Conservation (phyloP, 2,329 filamentous ascomycete species). For the Hirsutella rhossiliensis region DNA sequence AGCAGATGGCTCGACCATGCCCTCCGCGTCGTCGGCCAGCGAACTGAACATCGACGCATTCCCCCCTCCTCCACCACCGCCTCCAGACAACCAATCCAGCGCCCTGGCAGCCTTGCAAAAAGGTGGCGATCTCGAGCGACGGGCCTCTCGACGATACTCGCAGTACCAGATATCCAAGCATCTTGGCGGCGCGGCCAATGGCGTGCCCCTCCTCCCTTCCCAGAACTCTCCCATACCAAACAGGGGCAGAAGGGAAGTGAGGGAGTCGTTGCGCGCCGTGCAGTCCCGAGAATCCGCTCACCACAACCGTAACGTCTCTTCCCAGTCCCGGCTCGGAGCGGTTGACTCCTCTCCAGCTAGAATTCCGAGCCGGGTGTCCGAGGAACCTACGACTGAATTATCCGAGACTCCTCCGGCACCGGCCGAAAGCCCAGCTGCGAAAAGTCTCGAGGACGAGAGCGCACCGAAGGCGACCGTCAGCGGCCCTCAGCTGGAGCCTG, state of each 20-base stretch:
- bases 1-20: conserved; percentile 40
- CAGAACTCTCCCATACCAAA: conserved; percentile 79
- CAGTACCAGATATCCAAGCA: conserved; percentile 96
- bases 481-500: conserved; percentile 38
- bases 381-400: conserved; percentile 33
- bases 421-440: conserved; percentile 21
- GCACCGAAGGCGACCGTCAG: conserved; percentile 45
- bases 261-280: conserved; percentile 69
- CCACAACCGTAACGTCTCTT: conserved; percentile 36
- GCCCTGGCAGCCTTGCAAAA: conserved; percentile 83
- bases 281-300: conserved; percentile 39
- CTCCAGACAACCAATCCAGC: conserved; percentile 69
- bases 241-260: conserved; percentile 62
- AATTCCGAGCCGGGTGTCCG: conserved; percentile 47
- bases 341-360: conserved; percentile 52
- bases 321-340: conserved; percentile 24
- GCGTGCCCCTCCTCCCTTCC: conserved; percentile 74
- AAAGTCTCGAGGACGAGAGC: conserved; percentile 57
- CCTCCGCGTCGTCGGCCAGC: conserved; percentile 23
- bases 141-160: conserved; percentile 87
- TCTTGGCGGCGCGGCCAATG: conserved; percentile 66
- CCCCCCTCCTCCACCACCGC: conserved; percentile 56
- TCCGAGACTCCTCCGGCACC: conserved; percentile 7
- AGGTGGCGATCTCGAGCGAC: conserved; percentile 81
- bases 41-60: conserved; percentile 52